Conservation (phyloP, 2,329 filamentous ascomycete species). For the Lecanoromycetidae sp. region DNA sequence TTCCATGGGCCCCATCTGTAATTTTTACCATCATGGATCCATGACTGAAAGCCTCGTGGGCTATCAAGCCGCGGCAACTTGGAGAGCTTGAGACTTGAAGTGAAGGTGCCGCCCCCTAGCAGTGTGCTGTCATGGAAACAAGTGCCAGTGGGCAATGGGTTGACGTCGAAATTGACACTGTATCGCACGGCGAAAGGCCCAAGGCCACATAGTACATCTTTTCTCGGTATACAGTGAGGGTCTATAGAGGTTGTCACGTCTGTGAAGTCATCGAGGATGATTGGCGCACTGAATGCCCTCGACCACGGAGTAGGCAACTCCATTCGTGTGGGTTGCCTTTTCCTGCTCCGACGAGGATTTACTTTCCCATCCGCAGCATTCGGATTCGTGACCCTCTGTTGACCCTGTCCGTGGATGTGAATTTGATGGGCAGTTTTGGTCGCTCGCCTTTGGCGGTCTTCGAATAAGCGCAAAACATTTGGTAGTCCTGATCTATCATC, state of each 20-base stretch:
- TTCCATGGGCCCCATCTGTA: conserved; percentile 44
- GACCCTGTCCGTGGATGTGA: neutral
- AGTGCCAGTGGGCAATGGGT: conserved; percentile 38
- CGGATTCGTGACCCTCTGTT: neutral
- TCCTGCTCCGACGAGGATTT: conserved; percentile 13
- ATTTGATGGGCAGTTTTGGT: neutral
- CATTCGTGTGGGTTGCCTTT: conserved; percentile 32
- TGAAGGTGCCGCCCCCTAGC: conserved; percentile 45
- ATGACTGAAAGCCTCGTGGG: conserved; percentile 27
- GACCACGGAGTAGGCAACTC: conserved; percentile 22
- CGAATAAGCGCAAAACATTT: conserved; percentile 1
- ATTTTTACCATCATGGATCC: conserved; percentile 27
- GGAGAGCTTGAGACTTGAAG: conserved; percentile 31
- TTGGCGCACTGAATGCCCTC: neutral
- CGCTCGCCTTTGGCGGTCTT: neutral
- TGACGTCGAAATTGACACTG: conserved; percentile 41
- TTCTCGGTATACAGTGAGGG: neutral
- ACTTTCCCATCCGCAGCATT: neutral
- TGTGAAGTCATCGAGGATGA: neutral
- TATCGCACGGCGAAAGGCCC: conserved; percentile 39
- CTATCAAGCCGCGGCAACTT: conserved; percentile 33
- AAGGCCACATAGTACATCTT: conserved; percentile 27
- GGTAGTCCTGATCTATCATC: neutral
- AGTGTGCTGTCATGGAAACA: conserved; percentile 47
- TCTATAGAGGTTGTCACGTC: neutral